These are phyloP conservation scores for Sclerotiophoma versabilis DNA, from an alignment of 2,329 filamentous ascomycete species.

Conservation along the genomic window DNA sequence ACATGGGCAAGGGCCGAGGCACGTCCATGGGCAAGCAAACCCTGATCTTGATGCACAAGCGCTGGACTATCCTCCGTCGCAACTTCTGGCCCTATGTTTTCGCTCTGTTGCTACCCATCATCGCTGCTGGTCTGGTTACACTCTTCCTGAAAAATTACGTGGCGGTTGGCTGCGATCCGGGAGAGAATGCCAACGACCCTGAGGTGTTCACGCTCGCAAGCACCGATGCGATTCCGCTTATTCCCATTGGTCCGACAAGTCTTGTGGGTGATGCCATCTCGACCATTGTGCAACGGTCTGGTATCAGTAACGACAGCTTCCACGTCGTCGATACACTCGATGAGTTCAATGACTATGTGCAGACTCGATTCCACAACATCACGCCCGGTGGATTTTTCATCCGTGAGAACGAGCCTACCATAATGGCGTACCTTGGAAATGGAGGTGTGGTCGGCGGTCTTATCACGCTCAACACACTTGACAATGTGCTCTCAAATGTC, in stretches of 20 bases:
- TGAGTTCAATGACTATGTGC: conserved; percentile 73
- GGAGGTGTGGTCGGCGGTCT: conserved; percentile 69
- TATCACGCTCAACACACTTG: conserved; percentile 87
- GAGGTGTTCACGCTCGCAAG: conserved; percentile 38
- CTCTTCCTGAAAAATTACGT: conserved; percentile 71
- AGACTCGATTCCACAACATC: conserved; percentile 68
- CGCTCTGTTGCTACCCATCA: conserved; percentile 78
- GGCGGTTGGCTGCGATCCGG: conserved; percentile 57
- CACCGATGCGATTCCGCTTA: conserved; percentile 34
- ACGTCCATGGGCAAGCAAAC: conserved; percentile 76
- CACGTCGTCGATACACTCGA: conserved; percentile 68
- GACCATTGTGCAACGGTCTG: conserved; percentile 37
- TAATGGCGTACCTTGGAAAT: conserved; percentile 75
- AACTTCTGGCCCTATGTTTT: conserved; percentile 80
- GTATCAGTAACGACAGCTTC: conserved; percentile 42
- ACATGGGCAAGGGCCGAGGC: conserved; percentile 70
- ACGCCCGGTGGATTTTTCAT: conserved; percentile 84
- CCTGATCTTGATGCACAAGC: conserved; percentile 77
- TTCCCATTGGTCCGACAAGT: conserved; percentile 52
- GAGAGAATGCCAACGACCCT: conserved; percentile 43
- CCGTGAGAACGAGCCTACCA: conserved; percentile 66
- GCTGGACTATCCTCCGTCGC: conserved; percentile 76
- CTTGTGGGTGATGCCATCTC: conserved; percentile 37
- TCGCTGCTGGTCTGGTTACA: conserved; percentile 79
- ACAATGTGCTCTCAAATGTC: conserved; percentile 74